Conservation (phyloP, 441 rosid genomes). For the Mallotus repandus region DNA sequence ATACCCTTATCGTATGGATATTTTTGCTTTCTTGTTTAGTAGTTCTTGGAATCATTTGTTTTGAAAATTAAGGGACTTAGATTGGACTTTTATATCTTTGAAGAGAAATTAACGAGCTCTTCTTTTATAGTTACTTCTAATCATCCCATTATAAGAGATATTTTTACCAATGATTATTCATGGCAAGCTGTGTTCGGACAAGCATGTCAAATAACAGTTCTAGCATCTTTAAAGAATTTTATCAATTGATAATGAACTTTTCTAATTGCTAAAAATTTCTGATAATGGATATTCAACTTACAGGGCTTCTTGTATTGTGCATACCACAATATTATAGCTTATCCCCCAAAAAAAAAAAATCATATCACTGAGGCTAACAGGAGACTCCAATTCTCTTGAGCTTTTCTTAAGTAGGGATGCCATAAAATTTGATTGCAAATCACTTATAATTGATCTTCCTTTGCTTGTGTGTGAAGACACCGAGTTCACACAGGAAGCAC, state of each 20-base stretch:
- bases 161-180: background rate
- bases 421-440: background rate
- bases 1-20: too few relatives aligned
- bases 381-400: background rate
- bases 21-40: background rate
- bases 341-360: too few relatives aligned
- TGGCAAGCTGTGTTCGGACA: background rate
- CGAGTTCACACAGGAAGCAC: background rate
- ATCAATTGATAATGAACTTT: background rate
- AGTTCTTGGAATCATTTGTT: background rate
- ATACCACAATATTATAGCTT: background rate
- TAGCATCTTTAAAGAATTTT: background rate
- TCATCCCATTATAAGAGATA: background rate
- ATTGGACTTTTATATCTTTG: background rate
- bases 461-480: background rate
- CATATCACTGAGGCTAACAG: background rate
- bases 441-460: background rate
- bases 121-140: background rate
- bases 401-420: background rate
- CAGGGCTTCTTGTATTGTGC: background rate
- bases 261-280: background rate
- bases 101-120: background rate
- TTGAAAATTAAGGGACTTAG: background rate
- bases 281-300: background rate
- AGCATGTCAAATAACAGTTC: background rate